Evolutionary conservation across 2,329 filamentous ascomycete genomes (phyloP).

Genomic region (Ophiocordyceps camponoti-leonardi): DNA sequence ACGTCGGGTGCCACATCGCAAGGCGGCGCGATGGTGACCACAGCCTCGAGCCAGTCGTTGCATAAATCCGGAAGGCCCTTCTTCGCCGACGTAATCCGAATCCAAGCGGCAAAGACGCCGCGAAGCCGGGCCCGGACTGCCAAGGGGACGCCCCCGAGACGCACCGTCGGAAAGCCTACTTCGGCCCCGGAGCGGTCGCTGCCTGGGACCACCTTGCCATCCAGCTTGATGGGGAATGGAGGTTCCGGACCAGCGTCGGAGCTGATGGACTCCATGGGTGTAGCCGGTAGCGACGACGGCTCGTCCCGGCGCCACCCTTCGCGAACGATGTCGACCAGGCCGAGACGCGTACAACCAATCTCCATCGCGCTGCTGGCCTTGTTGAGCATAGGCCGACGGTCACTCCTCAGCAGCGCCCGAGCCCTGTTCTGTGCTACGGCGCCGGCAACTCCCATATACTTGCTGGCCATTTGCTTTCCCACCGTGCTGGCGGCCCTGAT

Average conservation of each 20-base stretch:
- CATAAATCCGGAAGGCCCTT: constrained; percentile 14
- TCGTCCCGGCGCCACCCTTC: constrained; percentile 4
- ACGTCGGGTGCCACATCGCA: constrained; percentile 27
- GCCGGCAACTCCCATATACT: constrained; percentile 20
- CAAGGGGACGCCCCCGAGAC: constrained; percentile 31
- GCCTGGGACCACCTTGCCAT: constrained; percentile 27
- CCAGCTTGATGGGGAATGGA: constrained; percentile 36
- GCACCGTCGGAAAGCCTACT: constrained; percentile 34
- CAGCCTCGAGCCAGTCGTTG: constrained; percentile 37
- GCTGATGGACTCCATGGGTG: constrained; percentile 22
- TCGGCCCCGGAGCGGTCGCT: constrained; percentile 21
- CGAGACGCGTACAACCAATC: constrained; percentile 15
- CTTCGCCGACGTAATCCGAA: constrained; percentile 17
- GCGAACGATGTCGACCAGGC: constrained; percentile 7
- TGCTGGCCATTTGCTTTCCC: constrained; percentile 24
- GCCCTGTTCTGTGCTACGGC: constrained; percentile 22
- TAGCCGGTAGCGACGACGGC: constrained; percentile 17
- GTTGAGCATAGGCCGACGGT: constrained; percentile 9
- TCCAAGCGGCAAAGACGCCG: constrained; percentile 52
- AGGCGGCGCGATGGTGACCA: constrained; percentile 38
- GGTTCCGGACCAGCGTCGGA: constrained; percentile 30
- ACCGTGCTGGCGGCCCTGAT: constrained; percentile 36
- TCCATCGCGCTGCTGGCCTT: constrained; percentile 23
- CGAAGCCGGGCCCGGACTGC: constrained; percentile 34
- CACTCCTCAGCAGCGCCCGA: constrained; percentile 10